Evolutionary conservation across 2,329 filamentous ascomycete species (phyloP).

Genomic region (Cercospora berteroae): DNA sequence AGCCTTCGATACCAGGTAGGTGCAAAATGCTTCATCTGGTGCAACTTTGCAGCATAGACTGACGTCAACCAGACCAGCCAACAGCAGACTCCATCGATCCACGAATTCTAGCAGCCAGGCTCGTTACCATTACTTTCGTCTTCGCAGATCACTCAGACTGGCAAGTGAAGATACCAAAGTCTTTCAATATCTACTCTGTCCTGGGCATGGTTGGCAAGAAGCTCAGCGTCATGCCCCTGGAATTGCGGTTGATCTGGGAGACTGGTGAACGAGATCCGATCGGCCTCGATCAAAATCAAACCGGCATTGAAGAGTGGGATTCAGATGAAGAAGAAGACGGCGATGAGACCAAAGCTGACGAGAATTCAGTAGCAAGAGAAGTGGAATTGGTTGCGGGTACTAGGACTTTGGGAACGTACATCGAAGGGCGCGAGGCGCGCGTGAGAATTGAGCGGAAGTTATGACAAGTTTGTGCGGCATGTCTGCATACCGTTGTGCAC

Average conservation of each 20-base stretch:
- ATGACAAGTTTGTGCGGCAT: background rate
- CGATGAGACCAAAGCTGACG: constrained; percentile 38
- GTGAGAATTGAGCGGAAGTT: constrained; percentile 57
- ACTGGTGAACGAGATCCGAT: constrained; percentile 88
- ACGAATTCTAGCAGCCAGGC: constrained; percentile 74
- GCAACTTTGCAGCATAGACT: background rate
- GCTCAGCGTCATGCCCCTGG: constrained; percentile 64
- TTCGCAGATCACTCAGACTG: constrained; percentile 41
- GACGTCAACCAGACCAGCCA: constrained; percentile 39
- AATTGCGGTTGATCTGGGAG: constrained; percentile 74
- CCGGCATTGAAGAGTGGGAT: constrained; percentile 41
- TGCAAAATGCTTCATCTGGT: background rate
- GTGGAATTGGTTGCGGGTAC: constrained; percentile 77
- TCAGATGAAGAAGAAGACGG: constrained; percentile 43
- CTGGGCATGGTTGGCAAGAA: constrained; percentile 72
- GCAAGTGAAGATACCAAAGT: constrained; percentile 62
- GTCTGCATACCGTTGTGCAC: background rate
- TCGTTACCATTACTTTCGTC: constrained; percentile 63
- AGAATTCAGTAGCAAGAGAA: constrained; percentile 72
- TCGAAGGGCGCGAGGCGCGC: constrained; percentile 69
- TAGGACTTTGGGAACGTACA: constrained; percentile 76
- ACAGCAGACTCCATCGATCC: constrained; percentile 56
- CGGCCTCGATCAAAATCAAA: constrained; percentile 52
- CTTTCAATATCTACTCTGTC: constrained; percentile 76
- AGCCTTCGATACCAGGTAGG: constrained; percentile 56